Evolutionary conservation across 2,329 filamentous ascomycete genomes (phyloP), one percentile per base, ranked within the genome.

Genomic region (Aspergillus sp.): DNA sequence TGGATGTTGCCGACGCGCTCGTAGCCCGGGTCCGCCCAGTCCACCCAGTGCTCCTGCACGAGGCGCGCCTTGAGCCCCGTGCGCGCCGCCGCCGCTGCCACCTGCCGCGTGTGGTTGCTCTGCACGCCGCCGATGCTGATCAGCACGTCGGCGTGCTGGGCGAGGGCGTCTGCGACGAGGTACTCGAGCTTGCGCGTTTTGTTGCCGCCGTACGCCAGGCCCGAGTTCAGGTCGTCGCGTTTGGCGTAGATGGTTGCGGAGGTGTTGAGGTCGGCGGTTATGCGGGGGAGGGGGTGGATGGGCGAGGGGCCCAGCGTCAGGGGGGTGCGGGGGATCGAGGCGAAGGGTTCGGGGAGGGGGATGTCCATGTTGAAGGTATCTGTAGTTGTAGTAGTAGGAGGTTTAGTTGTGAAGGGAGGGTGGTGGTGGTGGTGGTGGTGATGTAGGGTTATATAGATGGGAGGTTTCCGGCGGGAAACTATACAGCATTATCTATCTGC

Each of bases 121-220:
- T 88, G 86, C 4, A 87, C 77, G 48, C 86, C 86, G 54, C 86
- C 86, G 60, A 88, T 85, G 58, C 80, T 83, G 55, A 88, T 80
- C 19, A 88, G 76, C 1, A 84, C 87, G 61, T 86, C 82, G 63
- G 76, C 79, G 43, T 79, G 77, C 53, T 81, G 71, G 3, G 78
- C 71, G 6, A 84, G 66, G 2, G 84, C 84, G n/a, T 88, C 85
- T 0, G 86, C 78, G 4, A 84, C 77, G 16, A 88, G 79, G 64
- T 88, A 88, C 76, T 89, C 86, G 2, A 88, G 77, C 69, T 88
- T 88, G 53, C 86, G 78, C 25, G 81, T 83, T 71, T 88, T 88
- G 74, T 88, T 88, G 49, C 85, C 86, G 34, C 86, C 86, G 62
- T 79, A 87, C 3, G 85, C 85, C 16, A 88, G 78, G 0, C 81